Evolutionary conservation across 306 rosid genomes (phyloP), one percentile per base, ranked within the genome.

Genomic region (Quillaja saponaria): DNA sequence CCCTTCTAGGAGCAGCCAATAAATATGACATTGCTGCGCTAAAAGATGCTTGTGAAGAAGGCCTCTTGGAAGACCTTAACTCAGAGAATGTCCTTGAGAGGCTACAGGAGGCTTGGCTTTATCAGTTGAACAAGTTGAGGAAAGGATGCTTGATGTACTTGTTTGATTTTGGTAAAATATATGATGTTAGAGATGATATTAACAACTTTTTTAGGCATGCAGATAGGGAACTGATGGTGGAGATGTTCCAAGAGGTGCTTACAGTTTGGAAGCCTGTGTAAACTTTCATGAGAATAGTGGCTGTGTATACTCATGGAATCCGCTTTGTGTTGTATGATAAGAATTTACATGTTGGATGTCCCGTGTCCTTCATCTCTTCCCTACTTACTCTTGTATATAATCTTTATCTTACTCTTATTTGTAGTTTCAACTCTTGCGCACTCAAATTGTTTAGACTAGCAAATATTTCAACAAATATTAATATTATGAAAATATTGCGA

Each of bases 171-270:
- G 91, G 97, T 3, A 91, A 91, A 73, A 83, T 88, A 58, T 77
- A 85, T 51, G 97, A 91, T 68, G 71, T 91, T 13, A 73, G 76
- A 73, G 83, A 84, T 2, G 91, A 87, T 72, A 53, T 82, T 7
- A 79, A 58, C 5, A 68, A 45, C 70, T 76, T 91, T 49, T 79
- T 87, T 76, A 75, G 72, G 79, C 73, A 77, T 48, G 95, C 96
- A 0, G 96, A 91, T 58, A 76, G 85, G 81, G 97, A 88, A 47
- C 75, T 91, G 77, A 65, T 87, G 81, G 7, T 62, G 56, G 91
- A 88, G 76, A 91, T 91, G 96, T 91, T 88, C 75, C 96, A 91
- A 46, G 96, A 83, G 76, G 68, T 80, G 75, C 97, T 88, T 66
- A 60, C 82, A 31, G 68, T 81, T 72, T 81, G 89, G 75, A 85